Percentiles rank a stretch among this genome's conserved stretches.
These are phyloP conservation scores for Globisporangium viniferum DNA, from an alignment of 352 stramenopile species.

Conservation along the genomic window DNA sequence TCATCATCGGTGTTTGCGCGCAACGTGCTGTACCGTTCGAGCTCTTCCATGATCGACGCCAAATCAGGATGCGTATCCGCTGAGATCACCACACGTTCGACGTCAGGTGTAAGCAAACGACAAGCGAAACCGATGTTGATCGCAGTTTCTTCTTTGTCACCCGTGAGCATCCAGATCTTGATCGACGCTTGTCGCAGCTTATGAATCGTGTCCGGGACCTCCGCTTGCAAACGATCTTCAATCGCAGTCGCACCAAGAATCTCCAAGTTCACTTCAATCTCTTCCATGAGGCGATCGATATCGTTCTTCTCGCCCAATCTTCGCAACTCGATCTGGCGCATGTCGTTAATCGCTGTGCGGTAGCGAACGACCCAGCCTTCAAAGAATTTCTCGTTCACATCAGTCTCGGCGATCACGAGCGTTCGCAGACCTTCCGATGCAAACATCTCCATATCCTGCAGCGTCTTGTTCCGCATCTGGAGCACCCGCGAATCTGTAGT, in stretches of 20 bases:
- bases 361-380: slow-evolving; percentile 66
- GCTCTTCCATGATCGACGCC: slow-evolving; percentile 50
- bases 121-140: slow-evolving; percentile 96
- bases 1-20: slow-evolving; percentile 3
- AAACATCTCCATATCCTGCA: slow-evolving; percentile 88
- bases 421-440: slow-evolving; percentile 87
- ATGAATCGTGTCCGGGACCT: slow-evolving; percentile 91
- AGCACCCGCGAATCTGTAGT: slow-evolving; percentile 46
- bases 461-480: slow-evolving; percentile 57
- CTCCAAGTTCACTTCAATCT: slow-evolving; percentile 85
- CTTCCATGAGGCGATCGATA: slow-evolving; percentile 80
- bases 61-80: slow-evolving; percentile 74
- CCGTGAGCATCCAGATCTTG: slow-evolving; percentile 95
- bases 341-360: slow-evolving; percentile 79
- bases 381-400: slow-evolving; percentile 60
- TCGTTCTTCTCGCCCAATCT: slow-evolving; percentile 68
- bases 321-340: slow-evolving; percentile 82
- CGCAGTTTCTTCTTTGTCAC: slow-evolving; percentile 94
- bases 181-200: slow-evolving; percentile 91
- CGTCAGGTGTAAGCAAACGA: slow-evolving; percentile 88
- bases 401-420: slow-evolving; percentile 76
- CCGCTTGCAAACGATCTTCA: slow-evolving; percentile 91
- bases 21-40: slow-evolving; percentile 45
- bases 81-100: slow-evolving; percentile 86
- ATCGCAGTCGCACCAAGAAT: slow-evolving; percentile 92